Evolutionary conservation across 2,329 filamentous ascomycete species (phyloP).

Genomic region (Truncatella angustata): DNA sequence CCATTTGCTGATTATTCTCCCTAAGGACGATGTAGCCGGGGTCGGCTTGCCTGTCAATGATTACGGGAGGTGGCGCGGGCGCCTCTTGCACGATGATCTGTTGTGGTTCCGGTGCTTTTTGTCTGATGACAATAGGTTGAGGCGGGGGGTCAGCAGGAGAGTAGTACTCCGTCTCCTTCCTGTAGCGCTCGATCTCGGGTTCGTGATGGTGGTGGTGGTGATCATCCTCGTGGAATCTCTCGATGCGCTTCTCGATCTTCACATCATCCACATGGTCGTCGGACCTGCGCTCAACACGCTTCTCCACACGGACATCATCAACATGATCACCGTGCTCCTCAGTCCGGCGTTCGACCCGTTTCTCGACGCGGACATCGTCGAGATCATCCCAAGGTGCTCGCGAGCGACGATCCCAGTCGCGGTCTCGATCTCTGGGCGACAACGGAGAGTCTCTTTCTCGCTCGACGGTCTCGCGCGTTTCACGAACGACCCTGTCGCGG

Average conservation of each 20-base stretch:
- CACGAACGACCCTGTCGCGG: slow-evolving; percentile 41
- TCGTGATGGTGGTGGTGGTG: slow-evolving; percentile 40
- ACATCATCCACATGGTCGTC: slow-evolving; percentile 28
- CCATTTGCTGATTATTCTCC: slow-evolving; percentile 37
- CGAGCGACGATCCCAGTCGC: slow-evolving; percentile 44
- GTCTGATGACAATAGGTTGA: slow-evolving; percentile 55
- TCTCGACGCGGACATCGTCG: slow-evolving; percentile 41
- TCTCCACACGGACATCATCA: slow-evolving; percentile 46
- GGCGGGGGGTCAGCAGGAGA: slow-evolving; percentile 47
- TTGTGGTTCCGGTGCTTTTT: slow-evolving; percentile 53
- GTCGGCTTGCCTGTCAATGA: slow-evolving; percentile 43
- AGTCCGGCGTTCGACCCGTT: slow-evolving; percentile 35
- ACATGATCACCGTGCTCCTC: slow-evolving; percentile 46
- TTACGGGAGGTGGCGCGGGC: slow-evolving; percentile 48
- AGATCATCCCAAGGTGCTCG: slow-evolving; percentile 32
- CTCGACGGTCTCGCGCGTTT: slow-evolving; percentile 41
- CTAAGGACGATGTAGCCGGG: slow-evolving; percentile 43
- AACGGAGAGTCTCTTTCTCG: slow-evolving; percentile 28
- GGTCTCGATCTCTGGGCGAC: slow-evolving; percentile 34
- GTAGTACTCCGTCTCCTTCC: slow-evolving; percentile 63
- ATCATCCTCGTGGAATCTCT: slow-evolving; percentile 22
- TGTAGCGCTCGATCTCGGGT: slow-evolving; percentile 56
- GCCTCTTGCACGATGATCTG: slow-evolving; percentile 62
- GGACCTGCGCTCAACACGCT: slow-evolving; percentile 30
- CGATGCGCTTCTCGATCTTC: slow-evolving; percentile 27